phyloP scores from a whole-genome alignment of 208 protist genomes.

The Blastocrithidia nonstop region DNA sequence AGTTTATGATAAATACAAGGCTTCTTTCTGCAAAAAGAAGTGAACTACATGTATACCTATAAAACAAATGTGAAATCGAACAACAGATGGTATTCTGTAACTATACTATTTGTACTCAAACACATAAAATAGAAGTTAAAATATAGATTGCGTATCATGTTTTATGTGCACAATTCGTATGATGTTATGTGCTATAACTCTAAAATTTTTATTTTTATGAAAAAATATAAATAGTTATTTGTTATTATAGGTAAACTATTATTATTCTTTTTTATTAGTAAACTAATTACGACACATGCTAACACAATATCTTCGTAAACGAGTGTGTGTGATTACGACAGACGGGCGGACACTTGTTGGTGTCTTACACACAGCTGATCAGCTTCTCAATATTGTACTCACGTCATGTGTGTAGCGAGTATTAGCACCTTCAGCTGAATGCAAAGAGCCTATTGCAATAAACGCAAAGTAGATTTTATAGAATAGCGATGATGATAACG shows the following conservation, averaged over 20 bases:
- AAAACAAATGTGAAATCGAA: too few species aligned
- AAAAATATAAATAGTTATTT: slow-evolving; percentile 1
- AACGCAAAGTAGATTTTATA: too few species aligned
- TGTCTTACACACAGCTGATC: slow-evolving; percentile 60
- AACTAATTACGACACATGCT: slow-evolving; percentile 43
- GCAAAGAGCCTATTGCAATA: slow-evolving; percentile 3
- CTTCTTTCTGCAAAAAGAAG: too few species aligned
- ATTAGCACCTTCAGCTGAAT: slow-evolving; percentile 18
- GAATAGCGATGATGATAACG: neutral
- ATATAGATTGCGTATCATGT: too few species aligned
- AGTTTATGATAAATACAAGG: too few species aligned
- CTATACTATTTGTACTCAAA: too few species aligned
- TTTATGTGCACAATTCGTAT: too few species aligned
- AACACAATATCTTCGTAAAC: slow-evolving; percentile 37
- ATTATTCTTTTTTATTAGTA: slow-evolving; percentile 9
- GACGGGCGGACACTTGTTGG: slow-evolving; percentile 69
- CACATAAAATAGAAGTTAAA: too few species aligned
- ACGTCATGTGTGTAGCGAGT: slow-evolving; percentile 46
- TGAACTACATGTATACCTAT: too few species aligned
- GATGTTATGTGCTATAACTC: neutral
- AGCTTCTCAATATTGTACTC: slow-evolving; percentile 71
- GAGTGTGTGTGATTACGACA: slow-evolving; percentile 62
- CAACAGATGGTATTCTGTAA: too few species aligned
- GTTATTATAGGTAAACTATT: slow-evolving; percentile 7
- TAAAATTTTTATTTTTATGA: neutral